phyloP scores from a whole-genome alignment of 371 early-diverging fungal genomes.

The Rhizopus sp. region DNA sequence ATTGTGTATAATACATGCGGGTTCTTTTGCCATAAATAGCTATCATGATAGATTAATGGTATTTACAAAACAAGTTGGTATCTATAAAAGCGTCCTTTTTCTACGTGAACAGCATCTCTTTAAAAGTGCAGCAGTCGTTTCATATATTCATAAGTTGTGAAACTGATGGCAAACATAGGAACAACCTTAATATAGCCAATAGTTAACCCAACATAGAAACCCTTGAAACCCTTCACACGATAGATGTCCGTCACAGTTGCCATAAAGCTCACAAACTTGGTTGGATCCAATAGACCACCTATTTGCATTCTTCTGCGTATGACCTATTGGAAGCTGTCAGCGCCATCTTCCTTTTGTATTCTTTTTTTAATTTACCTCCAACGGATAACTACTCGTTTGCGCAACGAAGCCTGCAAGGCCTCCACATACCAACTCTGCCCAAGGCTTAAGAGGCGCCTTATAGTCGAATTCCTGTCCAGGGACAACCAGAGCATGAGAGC shows the following conservation, averaged over 20 bases:
- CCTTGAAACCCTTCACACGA: slow-evolving; percentile 69
- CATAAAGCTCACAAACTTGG: slow-evolving; percentile 54
- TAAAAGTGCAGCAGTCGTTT: slow-evolving; percentile 48
- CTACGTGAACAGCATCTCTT: not conserved
- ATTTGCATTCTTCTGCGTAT: slow-evolving; percentile 93
- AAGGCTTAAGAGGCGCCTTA: slow-evolving; percentile 49
- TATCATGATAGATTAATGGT: too few relatives aligned
- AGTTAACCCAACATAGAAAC: slow-evolving; percentile 95
- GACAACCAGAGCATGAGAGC: slow-evolving; percentile 29
- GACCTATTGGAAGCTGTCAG: slow-evolving; percentile 35
- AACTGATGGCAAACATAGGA: slow-evolving; percentile 92
- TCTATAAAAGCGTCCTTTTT: not conserved
- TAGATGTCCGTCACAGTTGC: slow-evolving; percentile 70
- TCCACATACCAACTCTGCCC: slow-evolving; percentile 83
- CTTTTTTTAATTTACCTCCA: slow-evolving; percentile 62
- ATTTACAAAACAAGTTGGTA: too few relatives aligned
- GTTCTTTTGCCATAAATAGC: too few relatives aligned
- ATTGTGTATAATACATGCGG: too few relatives aligned
- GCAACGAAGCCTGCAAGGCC: slow-evolving; percentile 85
- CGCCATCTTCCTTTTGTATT: not conserved
- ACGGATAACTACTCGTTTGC: slow-evolving; percentile 89
- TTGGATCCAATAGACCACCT: slow-evolving; percentile 63
- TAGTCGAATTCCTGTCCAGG: slow-evolving; percentile 13
- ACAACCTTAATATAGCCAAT: slow-evolving; percentile 94
- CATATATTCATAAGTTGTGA: slow-evolving; percentile 82